Evolutionary conservation across 805 yeast species (phyloP).

Genomic region (Metschnikowia reukaufii): DNA sequence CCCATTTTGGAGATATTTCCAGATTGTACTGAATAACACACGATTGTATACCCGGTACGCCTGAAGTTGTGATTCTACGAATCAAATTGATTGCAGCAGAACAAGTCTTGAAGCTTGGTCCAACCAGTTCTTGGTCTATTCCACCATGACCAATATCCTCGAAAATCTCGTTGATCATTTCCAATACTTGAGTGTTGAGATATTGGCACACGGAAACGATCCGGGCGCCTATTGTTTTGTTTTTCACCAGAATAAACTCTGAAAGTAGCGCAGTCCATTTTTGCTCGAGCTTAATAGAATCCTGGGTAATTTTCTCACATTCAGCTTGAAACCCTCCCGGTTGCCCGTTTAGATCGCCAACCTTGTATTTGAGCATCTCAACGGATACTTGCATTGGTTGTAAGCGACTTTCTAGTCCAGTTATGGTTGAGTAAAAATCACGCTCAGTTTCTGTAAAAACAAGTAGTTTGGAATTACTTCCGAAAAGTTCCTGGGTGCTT

Average conservation of each 20-base stretch:
- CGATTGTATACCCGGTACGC: slow-evolving; percentile 3
- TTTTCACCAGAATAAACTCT: slow-evolving; percentile 9
- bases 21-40: slow-evolving; percentile 10
- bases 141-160: slow-evolving; percentile 14
- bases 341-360: slow-evolving; percentile 6
- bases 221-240: slow-evolving; percentile 10
- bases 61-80: slow-evolving; percentile 26
- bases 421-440: neutral
- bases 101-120: slow-evolving; percentile 37
- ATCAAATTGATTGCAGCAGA: slow-evolving; percentile 38
- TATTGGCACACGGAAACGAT: slow-evolving; percentile 10
- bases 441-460: slow-evolving; percentile 8
- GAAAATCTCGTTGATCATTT: slow-evolving; percentile 5
- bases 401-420: slow-evolving; percentile 4
- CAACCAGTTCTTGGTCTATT: slow-evolving; percentile 29
- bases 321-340: slow-evolving; percentile 3
- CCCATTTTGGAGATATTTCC: slow-evolving; percentile 15
- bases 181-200: slow-evolving; percentile 11
- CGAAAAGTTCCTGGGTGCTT: slow-evolving; percentile 2
- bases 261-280: slow-evolving; percentile 11
- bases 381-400: slow-evolving; percentile 14
- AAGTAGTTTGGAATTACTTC: slow-evolving; percentile 4
- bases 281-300: slow-evolving; percentile 4
- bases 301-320: neutral
- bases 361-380: slow-evolving; percentile 10